Percentiles rank a stretch among this genome's conserved stretches.
These are phyloP conservation scores for Trypanosoma congolense DNA, from an alignment of 208 protist species.

Conservation along the genomic window DNA sequence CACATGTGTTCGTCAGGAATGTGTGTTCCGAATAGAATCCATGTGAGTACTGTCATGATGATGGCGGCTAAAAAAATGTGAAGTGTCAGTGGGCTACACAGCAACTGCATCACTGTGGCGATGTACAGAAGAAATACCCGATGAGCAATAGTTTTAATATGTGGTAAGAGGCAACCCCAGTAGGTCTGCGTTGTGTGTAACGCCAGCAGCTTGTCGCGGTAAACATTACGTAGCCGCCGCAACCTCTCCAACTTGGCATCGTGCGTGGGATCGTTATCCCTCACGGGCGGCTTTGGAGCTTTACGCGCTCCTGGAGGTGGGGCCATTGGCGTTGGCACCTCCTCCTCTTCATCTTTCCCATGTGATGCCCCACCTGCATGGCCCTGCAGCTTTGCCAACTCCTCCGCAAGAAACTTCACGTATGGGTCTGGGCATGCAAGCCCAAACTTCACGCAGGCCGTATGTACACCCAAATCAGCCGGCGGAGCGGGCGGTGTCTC, in stretches of 20 bases:
- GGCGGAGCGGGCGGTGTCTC: slow-evolving; percentile 33
- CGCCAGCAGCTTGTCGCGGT: slow-evolving; percentile 11
- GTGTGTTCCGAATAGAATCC: slow-evolving; percentile 23
- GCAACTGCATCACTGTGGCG: not conserved
- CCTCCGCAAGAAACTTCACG: slow-evolving; percentile 38
- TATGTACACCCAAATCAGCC: slow-evolving; percentile 44
- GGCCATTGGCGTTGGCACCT: not conserved
- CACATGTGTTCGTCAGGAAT: slow-evolving; percentile 21
- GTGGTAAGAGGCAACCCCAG: slow-evolving; percentile 5
- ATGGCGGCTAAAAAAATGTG: slow-evolving; percentile 9
- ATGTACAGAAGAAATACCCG: not conserved
- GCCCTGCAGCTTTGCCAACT: slow-evolving; percentile 3
- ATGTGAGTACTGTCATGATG: slow-evolving; percentile 9
- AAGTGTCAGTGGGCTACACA: slow-evolving; percentile 13
- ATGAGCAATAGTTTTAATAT: not conserved
- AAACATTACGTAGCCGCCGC: slow-evolving; percentile 25
- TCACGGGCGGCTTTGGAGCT: not conserved
- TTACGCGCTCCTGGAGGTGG: not conserved
- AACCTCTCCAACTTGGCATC: slow-evolving; percentile 37
- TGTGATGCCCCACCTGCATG: not conserved
- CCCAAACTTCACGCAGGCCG: slow-evolving; percentile 55
- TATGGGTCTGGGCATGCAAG: slow-evolving; percentile 49
- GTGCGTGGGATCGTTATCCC: not conserved
- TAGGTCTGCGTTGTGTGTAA: not conserved
- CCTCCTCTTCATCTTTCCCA: too few species aligned